phyloP scores from a whole-genome alignment of 2,329 filamentous ascomycete species.

The Myriosclerotinia curreyana region DNA sequence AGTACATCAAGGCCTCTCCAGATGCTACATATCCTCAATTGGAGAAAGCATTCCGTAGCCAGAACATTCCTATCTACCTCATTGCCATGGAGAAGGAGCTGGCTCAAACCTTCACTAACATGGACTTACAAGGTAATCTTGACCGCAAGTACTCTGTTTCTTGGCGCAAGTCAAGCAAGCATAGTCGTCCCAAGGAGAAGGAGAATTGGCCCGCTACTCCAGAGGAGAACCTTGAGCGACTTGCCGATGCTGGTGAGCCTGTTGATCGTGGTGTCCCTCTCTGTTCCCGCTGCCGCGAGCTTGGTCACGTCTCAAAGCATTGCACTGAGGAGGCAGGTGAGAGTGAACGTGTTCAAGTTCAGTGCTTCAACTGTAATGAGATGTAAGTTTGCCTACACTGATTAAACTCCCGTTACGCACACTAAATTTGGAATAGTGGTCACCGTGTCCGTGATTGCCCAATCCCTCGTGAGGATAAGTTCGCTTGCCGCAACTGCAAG shows the following conservation, averaged over 20 bases:
- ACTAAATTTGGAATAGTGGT: constrained; percentile 42
- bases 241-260: constrained; percentile 63
- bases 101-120: constrained; percentile 59
- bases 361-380: constrained; percentile 63
- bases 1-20: constrained; percentile 61
- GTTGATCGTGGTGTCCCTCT: constrained; percentile 57
- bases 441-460: constrained; percentile 69
- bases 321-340: constrained; percentile 59
- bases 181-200: constrained; percentile 56
- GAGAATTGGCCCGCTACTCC: constrained; percentile 56
- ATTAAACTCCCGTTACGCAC: not conserved
- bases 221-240: constrained; percentile 60
- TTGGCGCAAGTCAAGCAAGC: constrained; percentile 58
- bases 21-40: constrained; percentile 57
- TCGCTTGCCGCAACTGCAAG: constrained; percentile 67
- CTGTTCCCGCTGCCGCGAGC: constrained; percentile 44
- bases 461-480: constrained; percentile 59
- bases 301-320: constrained; percentile 57
- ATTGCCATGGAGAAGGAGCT: constrained; percentile 61
- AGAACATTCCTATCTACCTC: constrained; percentile 55
- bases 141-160: constrained; percentile 62
- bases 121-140: constrained; percentile 68
- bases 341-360: constrained; percentile 47
- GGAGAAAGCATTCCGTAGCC: constrained; percentile 56
- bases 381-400: constrained; percentile 21